Base-by-base conservation (phyloP, 1,284 basidiomycete species). In the Ustilago loliicola region DNA sequence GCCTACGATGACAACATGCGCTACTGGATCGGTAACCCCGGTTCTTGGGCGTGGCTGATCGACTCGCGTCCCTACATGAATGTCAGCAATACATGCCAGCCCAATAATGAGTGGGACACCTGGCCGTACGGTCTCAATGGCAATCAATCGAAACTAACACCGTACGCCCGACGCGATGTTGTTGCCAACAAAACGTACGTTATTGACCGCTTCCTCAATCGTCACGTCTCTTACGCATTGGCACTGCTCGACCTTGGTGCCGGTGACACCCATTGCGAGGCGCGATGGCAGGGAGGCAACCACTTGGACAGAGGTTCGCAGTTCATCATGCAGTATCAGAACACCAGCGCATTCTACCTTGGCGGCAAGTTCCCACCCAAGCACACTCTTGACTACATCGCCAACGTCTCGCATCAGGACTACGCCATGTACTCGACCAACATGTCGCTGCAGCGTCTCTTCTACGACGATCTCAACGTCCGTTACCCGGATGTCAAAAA, bases 121-220 rank as follows among this genome's bases (percentile, higher is more conserved):
- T 85, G 82, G 78, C 84, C 83, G 54, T 85, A 85, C 57, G 84
- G 84, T 11, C 66, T 85, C 19, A 66, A 78, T 13, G 83, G 82
- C 47, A 76, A 71, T 23, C 61, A 76, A 50, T 66, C 82, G 19
- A 68, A 70, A 25, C 71, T 84, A 36, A 70, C 74, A 30, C 50
- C 65, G 2, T 70, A 70, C 27, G 54, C 73, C 1, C 42, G 59
- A 19, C 57, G 59, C 6, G 72, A 72, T 21, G 69, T 78, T 0
- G 54, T 66, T 13, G 68, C 66, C 70, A 53, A 77, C 66, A 77
- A 69, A 60, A 63, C 71, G 6, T 70, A 66, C 13, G 76, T 83
- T 55, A 47, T 76, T n/a, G 38, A 72, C 32, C 79, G 80, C n/a
- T 80, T 77, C 72, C 40, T 82, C 51, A 68, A 65, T 29, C 77